Base-by-base conservation (phyloP, 768 basidiomycete species). In the Leccinum arenicola region DNA sequence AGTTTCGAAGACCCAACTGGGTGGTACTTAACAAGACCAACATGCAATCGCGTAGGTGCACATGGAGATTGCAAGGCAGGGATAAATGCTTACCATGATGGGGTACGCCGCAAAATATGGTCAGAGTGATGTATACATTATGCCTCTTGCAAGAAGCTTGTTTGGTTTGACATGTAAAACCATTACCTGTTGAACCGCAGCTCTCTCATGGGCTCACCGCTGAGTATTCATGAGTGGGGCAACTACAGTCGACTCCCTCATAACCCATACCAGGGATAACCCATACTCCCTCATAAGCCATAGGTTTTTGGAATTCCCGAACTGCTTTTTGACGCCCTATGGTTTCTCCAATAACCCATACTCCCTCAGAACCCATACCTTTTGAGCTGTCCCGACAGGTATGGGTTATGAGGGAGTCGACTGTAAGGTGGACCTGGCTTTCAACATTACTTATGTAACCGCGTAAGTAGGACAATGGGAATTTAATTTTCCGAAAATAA, bases 401-500 rank as follows among this genome's bases (percentile, higher is more conserved):
- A n/a, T n/a, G n/a, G n/a, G n/a, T n/a, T n/a, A n/a, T n/a, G n/a
- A n/a, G n/a, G n/a, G n/a, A n/a, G n/a, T n/a, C n/a, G n/a, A n/a
- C n/a, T n/a, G n/a, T n/a, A 11, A 43, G 12, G 10, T 43, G 23
- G 23, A 25, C 23, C 4, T 25, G 40, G 43, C 19, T 15, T 15
- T 23, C 48, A 21, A 15, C 25, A 9, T 21, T 35, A 35, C 33
- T 35, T 35, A 35, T 14, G 31, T 33, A 33, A 33, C 23, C 2
- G 12, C 21, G 47, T 48, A 25, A 31, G 29, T 31, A 31, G 14
- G 21, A 61, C 55, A 61, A 56, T 50, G 45, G 31, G 33, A 8
- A 23, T 45, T 57, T 21, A 56, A 49, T 7, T 19, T 23, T 49
- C 55, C 47, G 25, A 36, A 61, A 63, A 67, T 47, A 61, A 9